Percentiles rank a stretch among this genome's conserved stretches.
Conservation (phyloP, 2,329 filamentous ascomycete genomes). For the Chalaropsis thielavioides region DNA sequence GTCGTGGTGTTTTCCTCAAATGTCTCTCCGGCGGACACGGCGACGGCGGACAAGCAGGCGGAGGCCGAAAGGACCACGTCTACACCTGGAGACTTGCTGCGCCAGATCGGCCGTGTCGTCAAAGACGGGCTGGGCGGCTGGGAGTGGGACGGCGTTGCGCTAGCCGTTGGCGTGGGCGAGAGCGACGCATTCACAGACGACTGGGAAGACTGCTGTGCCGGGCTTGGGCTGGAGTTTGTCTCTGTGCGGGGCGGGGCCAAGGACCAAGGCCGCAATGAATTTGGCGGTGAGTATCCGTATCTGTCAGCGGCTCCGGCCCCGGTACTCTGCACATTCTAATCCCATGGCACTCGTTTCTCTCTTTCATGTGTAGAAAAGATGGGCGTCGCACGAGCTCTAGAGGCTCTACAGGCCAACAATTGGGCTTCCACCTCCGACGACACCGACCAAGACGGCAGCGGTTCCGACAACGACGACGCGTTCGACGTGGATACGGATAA, state of each 20-base stretch:
- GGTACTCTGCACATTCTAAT: not conserved
- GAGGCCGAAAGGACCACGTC: slow-evolving; percentile 19
- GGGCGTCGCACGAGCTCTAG: slow-evolving; percentile 42
- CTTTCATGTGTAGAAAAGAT: slow-evolving; percentile 35
- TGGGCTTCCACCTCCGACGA: slow-evolving; percentile 33
- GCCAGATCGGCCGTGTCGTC: slow-evolving; percentile 40
- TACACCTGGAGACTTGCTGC: slow-evolving; percentile 30
- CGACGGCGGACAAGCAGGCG: not conserved
- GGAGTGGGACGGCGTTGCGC: slow-evolving; percentile 48
- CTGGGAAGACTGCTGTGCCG: slow-evolving; percentile 47
- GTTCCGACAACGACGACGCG: slow-evolving; percentile 24
- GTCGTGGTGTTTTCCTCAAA: slow-evolving; percentile 30
- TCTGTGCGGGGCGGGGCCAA: slow-evolving; percentile 31
- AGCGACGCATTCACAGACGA: slow-evolving; percentile 33
- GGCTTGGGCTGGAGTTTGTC: slow-evolving; percentile 48
- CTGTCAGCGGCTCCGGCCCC: not conserved
- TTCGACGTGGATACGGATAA: slow-evolving; percentile 32
- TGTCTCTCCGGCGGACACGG: slow-evolving; percentile 1
- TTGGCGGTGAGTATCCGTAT: slow-evolving; percentile 36
- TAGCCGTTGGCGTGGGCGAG: slow-evolving; percentile 43
- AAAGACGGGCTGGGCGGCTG: slow-evolving; percentile 43
- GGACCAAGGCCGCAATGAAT: slow-evolving; percentile 37
- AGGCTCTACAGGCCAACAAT: slow-evolving; percentile 52
- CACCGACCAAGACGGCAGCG: slow-evolving; percentile 21
- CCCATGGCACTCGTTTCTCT: not conserved